Conservation (phyloP, 225 moss, liverwort and hornwort genomes). For the Anthoceros angustus region DNA sequence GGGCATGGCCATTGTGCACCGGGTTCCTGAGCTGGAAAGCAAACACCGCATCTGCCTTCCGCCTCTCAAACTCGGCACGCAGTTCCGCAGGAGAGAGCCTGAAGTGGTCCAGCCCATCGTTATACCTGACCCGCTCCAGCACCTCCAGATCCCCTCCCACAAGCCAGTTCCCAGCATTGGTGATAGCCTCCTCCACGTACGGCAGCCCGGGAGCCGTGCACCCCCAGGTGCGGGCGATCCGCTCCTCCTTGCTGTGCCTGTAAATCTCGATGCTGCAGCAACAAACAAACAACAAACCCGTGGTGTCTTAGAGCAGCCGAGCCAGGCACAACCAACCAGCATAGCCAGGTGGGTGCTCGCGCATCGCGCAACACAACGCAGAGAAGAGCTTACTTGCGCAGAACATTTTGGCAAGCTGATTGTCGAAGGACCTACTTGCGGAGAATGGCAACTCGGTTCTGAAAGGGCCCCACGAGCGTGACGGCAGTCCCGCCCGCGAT, state of each 20-base stretch:
- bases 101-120: conserved; percentile 73
- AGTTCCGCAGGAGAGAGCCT: conserved; percentile 69
- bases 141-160: conserved; percentile 84
- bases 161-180: conserved; percentile 54
- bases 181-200: conserved; percentile 57
- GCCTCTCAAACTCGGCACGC: conserved; percentile 63
- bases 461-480: conserved; percentile 44
- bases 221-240: conserved; percentile 76
- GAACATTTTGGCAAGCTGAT: neutral
- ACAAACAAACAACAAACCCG: neutral
- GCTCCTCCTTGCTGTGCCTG: conserved; percentile 84
- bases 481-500: conserved; percentile 27
- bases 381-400: conserved; percentile 1
- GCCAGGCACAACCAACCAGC: neutral
- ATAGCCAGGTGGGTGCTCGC: neutral
- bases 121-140: conserved; percentile 50
- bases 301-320: no score
- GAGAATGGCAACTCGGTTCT: conserved; percentile 51
- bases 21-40: conserved; percentile 88
- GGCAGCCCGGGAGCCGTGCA: conserved; percentile 48
- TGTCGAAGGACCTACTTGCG: conserved; percentile 40
- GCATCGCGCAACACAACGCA: neutral
- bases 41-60: conserved; percentile 79
- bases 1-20: conserved; percentile 79
- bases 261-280: conserved; percentile 64